Percentiles rank a stretch among this genome's conserved stretches.
Conservation (phyloP, 2,329 filamentous ascomycete species). For the Talaromyces sp. region DNA sequence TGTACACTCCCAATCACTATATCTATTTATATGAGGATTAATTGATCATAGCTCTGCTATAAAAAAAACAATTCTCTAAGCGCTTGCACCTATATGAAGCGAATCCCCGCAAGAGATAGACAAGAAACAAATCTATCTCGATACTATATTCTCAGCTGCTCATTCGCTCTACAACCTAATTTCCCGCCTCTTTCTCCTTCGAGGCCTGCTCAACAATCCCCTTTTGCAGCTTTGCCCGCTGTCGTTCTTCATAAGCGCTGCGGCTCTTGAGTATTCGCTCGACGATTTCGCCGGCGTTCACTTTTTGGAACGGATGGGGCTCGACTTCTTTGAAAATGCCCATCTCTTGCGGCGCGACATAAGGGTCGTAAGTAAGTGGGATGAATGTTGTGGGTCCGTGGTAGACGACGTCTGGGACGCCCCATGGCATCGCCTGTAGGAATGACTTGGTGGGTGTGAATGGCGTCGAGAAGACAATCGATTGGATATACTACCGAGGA, state of each 20-base stretch:
- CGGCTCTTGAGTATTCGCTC: conserved; percentile 82
- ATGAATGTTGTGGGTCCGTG: conserved; percentile 96
- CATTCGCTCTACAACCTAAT: background rate
- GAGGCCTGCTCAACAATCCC: conserved; percentile 61
- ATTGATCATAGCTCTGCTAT: background rate
- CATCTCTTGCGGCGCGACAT: conserved; percentile 72
- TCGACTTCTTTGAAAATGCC: conserved; percentile 78
- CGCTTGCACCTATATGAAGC: background rate
- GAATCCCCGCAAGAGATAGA: background rate
- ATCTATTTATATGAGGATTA: background rate
- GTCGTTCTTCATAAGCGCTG: conserved; percentile 83
- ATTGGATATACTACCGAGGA: conserved; percentile 68
- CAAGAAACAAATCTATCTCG: background rate
- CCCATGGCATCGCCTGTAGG: conserved; percentile 67
- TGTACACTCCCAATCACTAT: background rate
- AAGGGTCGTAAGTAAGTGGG: conserved; percentile 70
- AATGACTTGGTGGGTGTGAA: conserved; percentile 79
- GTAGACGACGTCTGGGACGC: conserved; percentile 75
- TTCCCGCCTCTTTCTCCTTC: conserved; percentile 9
- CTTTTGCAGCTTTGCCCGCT: conserved; percentile 86
- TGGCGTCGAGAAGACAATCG: conserved; percentile 83
- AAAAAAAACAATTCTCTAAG: too few relatives aligned
- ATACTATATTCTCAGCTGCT: background rate
- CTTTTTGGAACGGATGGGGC: conserved; percentile 72
- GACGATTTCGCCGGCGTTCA: conserved; percentile 91